Base-by-base conservation (phyloP, 1,139 yeast genomes). In the Pichia sp. region DNA sequence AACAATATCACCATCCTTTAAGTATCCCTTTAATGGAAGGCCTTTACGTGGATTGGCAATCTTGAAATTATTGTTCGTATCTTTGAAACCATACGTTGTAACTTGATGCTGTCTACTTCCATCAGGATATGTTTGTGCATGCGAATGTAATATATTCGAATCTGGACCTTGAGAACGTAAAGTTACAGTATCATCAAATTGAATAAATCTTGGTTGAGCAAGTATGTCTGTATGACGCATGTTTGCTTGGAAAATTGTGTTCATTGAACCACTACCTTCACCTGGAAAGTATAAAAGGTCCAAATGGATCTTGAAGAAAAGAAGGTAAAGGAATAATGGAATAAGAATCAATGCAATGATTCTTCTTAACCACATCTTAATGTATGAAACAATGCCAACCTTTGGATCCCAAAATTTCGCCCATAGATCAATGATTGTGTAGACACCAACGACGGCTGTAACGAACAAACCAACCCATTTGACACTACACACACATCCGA, bases 401-500 rank as follows among this genome's bases (percentile, higher is more conserved):
- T 63, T 55, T 42, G 40, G n/a, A 39, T 55, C 56, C 62, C 84
- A 79, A 49, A 75, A 75, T 60, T 83, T 81, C 57, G 83, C 72
- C 70, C 83, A 74, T 48, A 93, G 73, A 58, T 93, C 98, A 50
- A 77, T 76, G 12, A 86, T 67, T 4, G 90, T 85, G 69, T 90
- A 93, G n/a, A 87, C 55, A 1, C 99, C 99, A 46, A 91, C 86
- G 21, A 91, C 69, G 0, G 79, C 76, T 10, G 96, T 94, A 39
- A 86, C 81, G 62, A 93, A 90, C 42, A 91, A 67, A 4, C 99
- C 99, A 19, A 93, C 98, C 97, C 96, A 89, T 69, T 93, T 93
- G 36, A 91, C 95, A 43, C 96, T 82, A 57, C 91, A 84, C 14
- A 91, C 98, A 65, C 96, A 87, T 1, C 99, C 99, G 54, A 94